Conservation (phyloP, 345 rosid species). For the Linum usitatissimum region DNA sequence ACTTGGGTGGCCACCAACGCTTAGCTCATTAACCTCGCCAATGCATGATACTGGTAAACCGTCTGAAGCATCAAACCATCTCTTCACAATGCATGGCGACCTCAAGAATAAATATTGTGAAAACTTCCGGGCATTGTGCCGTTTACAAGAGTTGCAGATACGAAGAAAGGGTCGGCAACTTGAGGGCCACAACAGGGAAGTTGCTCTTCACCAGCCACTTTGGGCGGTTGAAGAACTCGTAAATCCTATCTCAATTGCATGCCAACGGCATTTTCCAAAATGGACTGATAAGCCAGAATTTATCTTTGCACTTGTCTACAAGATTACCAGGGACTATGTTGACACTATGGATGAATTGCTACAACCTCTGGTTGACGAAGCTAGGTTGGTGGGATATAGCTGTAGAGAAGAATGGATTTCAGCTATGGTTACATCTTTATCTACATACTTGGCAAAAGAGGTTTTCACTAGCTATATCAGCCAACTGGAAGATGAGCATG, state of each 20-base stretch:
- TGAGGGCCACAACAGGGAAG: slow-evolving; percentile 49
- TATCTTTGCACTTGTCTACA: slow-evolving; percentile 76
- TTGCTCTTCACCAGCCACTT: slow-evolving; percentile 66
- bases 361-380: slow-evolving; percentile 91
- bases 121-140: slow-evolving; percentile 68
- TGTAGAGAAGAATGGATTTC: slow-evolving; percentile 95
- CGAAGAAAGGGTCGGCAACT: slow-evolving; percentile 79
- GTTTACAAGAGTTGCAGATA: slow-evolving; percentile 72
- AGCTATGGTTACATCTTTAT: slow-evolving; percentile 74
- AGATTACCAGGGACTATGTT: slow-evolving; percentile 78
- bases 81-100: slow-evolving; percentile 68
- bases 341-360: slow-evolving; percentile 83
- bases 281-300: slow-evolving; percentile 78
- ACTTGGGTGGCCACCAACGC: slow-evolving; percentile 89
- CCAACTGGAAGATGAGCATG: slow-evolving; percentile 45
- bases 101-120: slow-evolving; percentile 63
- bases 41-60: slow-evolving; percentile 37
- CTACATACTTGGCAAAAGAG: slow-evolving; percentile 67
- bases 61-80: slow-evolving; percentile 47
- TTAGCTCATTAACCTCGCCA: slow-evolving; percentile 47
- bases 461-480: slow-evolving; percentile 52
- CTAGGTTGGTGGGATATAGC: slow-evolving; percentile 78
- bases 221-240: slow-evolving; percentile 98
- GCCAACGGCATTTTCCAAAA: slow-evolving; percentile 61
- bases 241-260: slow-evolving; percentile 67